Evolutionary conservation across 257 asterid species (phyloP).

Genomic region (Forsythia viridissima): DNA sequence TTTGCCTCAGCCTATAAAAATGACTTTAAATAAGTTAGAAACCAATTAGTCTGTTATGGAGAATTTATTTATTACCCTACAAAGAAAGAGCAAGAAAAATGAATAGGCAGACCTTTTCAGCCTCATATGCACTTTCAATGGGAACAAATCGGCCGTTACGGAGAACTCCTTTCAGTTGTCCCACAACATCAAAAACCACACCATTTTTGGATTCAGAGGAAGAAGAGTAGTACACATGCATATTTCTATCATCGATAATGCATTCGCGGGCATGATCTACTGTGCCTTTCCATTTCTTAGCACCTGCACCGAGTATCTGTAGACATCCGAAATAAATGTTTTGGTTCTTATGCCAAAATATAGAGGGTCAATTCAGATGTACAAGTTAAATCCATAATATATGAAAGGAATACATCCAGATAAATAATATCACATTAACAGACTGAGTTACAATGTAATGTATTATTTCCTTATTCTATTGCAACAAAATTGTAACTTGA

Average conservation of each 20-base stretch:
- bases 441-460: neutral
- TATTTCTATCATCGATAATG: slow-evolving; percentile 19
- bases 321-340: slow-evolving; percentile 2
- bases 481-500: neutral
- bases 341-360: neutral
- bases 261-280: slow-evolving; percentile 47
- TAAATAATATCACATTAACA: neutral
- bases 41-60: no score
- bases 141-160: slow-evolving; percentile 29
- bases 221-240: slow-evolving; percentile 12
- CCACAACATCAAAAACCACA: slow-evolving; percentile 31
- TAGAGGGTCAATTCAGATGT: neutral
- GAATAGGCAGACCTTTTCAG: slow-evolving; percentile 26
- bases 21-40: neutral
- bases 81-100: neutral
- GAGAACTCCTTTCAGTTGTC: slow-evolving; percentile 38
- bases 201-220: slow-evolving; percentile 9
- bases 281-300: slow-evolving; percentile 32
- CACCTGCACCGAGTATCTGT: slow-evolving; percentile 35
- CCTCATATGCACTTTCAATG: slow-evolving; percentile 3
- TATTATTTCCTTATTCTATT: neutral
- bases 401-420: neutral
- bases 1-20: slow-evolving; percentile 30
- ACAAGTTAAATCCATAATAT: neutral
- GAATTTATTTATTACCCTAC: neutral